Percentiles rank a stretch among this genome's conserved stretches.
Conservation (phyloP, 2,329 filamentous ascomycete genomes). For the Pyricularia sp. region DNA sequence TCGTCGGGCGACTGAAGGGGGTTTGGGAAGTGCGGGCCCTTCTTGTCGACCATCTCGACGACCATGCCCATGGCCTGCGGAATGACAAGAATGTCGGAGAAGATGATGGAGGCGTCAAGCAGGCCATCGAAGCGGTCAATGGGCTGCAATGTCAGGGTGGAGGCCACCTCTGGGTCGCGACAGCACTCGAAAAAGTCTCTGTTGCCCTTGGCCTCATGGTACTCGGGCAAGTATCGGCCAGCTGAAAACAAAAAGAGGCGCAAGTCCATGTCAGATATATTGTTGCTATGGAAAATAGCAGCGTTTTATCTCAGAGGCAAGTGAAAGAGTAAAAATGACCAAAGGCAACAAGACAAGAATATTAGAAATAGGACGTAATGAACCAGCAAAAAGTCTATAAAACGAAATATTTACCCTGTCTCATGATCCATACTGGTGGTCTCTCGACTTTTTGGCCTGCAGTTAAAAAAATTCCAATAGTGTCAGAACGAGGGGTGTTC, state of each 20-base stretch:
- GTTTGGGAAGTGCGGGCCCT: conserved; percentile 85
- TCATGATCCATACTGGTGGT: conserved; percentile 97
- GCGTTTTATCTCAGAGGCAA: not conserved
- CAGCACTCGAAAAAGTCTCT: conserved; percentile 98
- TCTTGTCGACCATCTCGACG: conserved; percentile 98
- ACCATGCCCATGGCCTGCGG: conserved; percentile 96
- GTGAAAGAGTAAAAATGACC: not conserved
- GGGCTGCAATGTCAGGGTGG: conserved; percentile 85
- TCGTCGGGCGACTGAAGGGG: conserved; percentile 71
- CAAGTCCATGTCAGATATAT: not conserved
- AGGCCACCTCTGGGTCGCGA: conserved; percentile 82
- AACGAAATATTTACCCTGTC: conserved; percentile 57
- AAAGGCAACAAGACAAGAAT: not conserved
- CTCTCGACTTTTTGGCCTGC: conserved; percentile 81
- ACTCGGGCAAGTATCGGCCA: conserved; percentile 93
- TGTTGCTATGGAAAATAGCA: not conserved
- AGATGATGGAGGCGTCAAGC: conserved; percentile 94
- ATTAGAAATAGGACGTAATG: not conserved
- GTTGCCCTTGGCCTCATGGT: conserved; percentile 83
- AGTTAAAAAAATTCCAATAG: conserved; percentile 2
- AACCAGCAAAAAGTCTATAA: conserved; percentile 1
- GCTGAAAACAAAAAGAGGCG: conserved; percentile 36
- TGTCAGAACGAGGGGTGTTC: not conserved
- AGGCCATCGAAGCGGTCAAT: conserved; percentile 84
- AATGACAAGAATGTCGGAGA: conserved; percentile 95